phyloP scores from a whole-genome alignment of 1,139 yeast genomes.

The Sugiyamaella japonica region DNA sequence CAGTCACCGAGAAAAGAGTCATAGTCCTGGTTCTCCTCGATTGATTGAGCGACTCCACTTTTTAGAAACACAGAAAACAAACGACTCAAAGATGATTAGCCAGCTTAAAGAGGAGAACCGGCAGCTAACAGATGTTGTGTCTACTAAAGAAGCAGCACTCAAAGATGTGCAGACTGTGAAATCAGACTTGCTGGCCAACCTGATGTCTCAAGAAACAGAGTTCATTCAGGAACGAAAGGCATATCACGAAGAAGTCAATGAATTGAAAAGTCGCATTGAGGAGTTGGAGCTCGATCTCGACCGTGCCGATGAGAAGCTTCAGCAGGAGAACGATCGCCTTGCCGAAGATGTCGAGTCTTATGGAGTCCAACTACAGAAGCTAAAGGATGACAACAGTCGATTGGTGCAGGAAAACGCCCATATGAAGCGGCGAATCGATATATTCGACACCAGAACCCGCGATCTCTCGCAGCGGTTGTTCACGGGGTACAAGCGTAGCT shows the following conservation, averaged over 20 bases:
- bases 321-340: slow-evolving; percentile 39
- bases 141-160: slow-evolving; percentile 25
- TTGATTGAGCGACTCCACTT: slow-evolving; percentile 40
- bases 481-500: slow-evolving; percentile 48
- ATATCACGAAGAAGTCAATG: slow-evolving; percentile 52
- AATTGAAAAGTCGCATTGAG: slow-evolving; percentile 47
- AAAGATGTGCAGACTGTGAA: slow-evolving; percentile 46
- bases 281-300: slow-evolving; percentile 54
- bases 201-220: slow-evolving; percentile 63
- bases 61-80: slow-evolving; percentile 40
- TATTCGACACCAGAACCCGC: slow-evolving; percentile 33
- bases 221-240: slow-evolving; percentile 54
- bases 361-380: slow-evolving; percentile 4
- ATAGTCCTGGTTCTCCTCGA: slow-evolving; percentile 24
- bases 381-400: slow-evolving; percentile 13
- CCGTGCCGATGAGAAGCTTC: slow-evolving; percentile 30
- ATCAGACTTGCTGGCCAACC: slow-evolving; percentile 62
- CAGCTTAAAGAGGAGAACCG: slow-evolving; percentile 21
- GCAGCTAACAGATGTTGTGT: slow-evolving; percentile 24
- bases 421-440: slow-evolving; percentile 20
- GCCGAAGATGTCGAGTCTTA: slow-evolving; percentile 21
- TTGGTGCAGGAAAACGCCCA: slow-evolving; percentile 13
- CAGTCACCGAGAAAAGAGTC: slow-evolving; percentile 2
- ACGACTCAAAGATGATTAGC: slow-evolving; percentile 32
- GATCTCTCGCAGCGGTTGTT: slow-evolving; percentile 43